Base-by-base conservation (phyloP, 805 yeast genomes). In the Starmerella geochares region DNA sequence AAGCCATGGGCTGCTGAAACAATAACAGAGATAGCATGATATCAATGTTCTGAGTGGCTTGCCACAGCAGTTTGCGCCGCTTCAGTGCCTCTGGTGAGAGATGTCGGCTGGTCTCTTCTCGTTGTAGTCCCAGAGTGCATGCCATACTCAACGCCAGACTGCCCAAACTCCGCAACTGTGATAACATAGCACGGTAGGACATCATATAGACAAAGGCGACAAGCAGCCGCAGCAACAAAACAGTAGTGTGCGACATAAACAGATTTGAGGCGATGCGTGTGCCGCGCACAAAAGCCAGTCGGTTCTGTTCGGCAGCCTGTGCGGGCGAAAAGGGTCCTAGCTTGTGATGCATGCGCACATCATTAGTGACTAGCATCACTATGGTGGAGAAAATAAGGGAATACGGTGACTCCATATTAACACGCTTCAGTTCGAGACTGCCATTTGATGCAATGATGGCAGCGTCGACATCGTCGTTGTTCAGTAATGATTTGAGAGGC, bases 71-170 rank as follows among this genome's bases (percentile, higher is more conserved):
- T 21, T 73, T 60, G 20, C 77, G 67, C 3, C 61, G 58, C 2
- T 61, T 54, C 1, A 65, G 62, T 38, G 77, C 80, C 4, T 59
- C 63, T 0, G 58, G 55, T 0, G 67, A 33, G 16, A 76, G 52
- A 1, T 71, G 67, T 3, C 61, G 56, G 46, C 70, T 69, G 2
- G 72, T 57, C 41, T 77, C 81, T 3, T 62, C 62, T 47, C 78
- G 64, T 54, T 80, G 77, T 6, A 82, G 65, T 0, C 84, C 84
- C 59, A 78, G 57, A 35, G 76, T 80, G 42, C 72, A 75, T 0
- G 81, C 81, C 53, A 71, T 72, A 53, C 80, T 66, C 4, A 76
- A 69, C 5, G 78, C 76, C 1, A 73, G 67, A 1, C 76, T 60
- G 4, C 71, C 60, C 16, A 77, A 55, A 45, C 69, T 64, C 47